These are phyloP conservation scores for Rhodofomes roseus DNA, from an alignment of 1,284 basidiomycete genomes.

Conservation along the genomic window DNA sequence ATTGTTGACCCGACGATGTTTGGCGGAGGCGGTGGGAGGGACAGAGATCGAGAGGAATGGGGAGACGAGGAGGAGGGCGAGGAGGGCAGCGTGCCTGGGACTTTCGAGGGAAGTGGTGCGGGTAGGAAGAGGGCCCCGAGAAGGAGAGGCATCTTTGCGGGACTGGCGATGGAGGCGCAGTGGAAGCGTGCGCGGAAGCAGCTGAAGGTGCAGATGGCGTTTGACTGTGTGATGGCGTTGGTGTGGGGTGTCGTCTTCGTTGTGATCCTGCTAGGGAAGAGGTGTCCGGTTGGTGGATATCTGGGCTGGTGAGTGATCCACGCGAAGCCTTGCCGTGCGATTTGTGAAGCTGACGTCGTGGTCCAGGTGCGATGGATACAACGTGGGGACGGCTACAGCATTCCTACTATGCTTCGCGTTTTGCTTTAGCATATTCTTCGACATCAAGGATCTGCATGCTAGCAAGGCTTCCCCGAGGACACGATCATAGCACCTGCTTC, in stretches of 20 bases:
- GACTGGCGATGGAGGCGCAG: conserved; percentile 58
- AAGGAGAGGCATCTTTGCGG: conserved; percentile 51
- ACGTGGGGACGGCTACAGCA: conserved; percentile 56
- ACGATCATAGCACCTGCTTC: conserved; percentile 28
- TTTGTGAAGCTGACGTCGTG: neutral
- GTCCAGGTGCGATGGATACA: conserved; percentile 67
- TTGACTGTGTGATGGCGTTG: conserved; percentile 47
- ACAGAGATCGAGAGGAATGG: conserved; percentile 21
- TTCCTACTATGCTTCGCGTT: conserved; percentile 55
- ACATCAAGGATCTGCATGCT: conserved; percentile 58
- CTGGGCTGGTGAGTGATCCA: conserved; percentile 56
- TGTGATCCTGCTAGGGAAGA: conserved; percentile 54
- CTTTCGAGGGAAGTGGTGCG: conserved; percentile 22
- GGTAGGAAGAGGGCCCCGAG: conserved; percentile 27
- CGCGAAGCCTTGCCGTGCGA: neutral
- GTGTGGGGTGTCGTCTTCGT: conserved; percentile 59
- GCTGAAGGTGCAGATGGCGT: conserved; percentile 46
- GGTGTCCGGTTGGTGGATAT: conserved; percentile 57
- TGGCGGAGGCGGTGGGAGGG: conserved; percentile 21
- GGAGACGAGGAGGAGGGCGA: conserved; percentile 34
- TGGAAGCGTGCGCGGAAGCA: conserved; percentile 55
- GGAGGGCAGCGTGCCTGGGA: conserved; percentile 13
- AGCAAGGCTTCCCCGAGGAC: conserved; percentile 48
- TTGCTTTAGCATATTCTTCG: conserved; percentile 55
- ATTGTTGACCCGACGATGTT: conserved; percentile 67